Percentiles rank a stretch among this genome's conserved stretches.
Evolutionary conservation across 2,329 filamentous ascomycete species (phyloP).

Genomic region (Ascochyta pisi): DNA sequence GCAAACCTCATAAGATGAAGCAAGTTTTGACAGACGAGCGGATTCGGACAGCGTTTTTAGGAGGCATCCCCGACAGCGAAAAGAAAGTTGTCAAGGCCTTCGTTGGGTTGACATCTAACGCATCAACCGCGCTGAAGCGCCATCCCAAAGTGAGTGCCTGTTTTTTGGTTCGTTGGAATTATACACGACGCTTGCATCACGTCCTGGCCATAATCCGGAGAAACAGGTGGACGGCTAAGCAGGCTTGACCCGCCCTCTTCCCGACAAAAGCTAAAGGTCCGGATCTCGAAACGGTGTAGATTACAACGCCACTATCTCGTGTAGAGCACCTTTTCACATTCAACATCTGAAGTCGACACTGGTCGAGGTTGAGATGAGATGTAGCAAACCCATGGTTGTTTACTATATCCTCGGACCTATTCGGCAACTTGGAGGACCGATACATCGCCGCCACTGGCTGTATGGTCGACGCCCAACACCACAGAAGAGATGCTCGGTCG

Average conservation of each 20-base stretch:
- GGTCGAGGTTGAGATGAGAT: not conserved
- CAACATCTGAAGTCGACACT: not conserved
- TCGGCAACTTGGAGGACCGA: not conserved
- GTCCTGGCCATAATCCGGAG: not conserved
- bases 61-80: conserved; percentile 60
- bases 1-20: conserved; percentile 73
- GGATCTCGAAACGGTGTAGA: not conserved
- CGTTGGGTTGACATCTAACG: conserved; percentile 62
- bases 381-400: not conserved
- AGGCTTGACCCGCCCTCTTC: not conserved
- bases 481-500: not conserved
- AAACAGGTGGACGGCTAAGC: not conserved
- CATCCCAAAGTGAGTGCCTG: conserved; percentile 74
- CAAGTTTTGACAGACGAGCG: conserved; percentile 66
- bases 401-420: conserved; percentile 4
- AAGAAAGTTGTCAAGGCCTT: conserved; percentile 74
- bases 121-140: conserved; percentile 79
- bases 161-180: conserved; percentile 10
- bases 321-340: not conserved
- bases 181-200: too few species aligned
- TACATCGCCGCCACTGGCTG: not conserved
- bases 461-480: conserved; percentile 6
- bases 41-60: conserved; percentile 71
- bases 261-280: not conserved
- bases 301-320: not conserved